These are phyloP conservation scores for Mitragyna speciosa DNA, from an alignment of 257 asterid species.

Conservation along the genomic window DNA sequence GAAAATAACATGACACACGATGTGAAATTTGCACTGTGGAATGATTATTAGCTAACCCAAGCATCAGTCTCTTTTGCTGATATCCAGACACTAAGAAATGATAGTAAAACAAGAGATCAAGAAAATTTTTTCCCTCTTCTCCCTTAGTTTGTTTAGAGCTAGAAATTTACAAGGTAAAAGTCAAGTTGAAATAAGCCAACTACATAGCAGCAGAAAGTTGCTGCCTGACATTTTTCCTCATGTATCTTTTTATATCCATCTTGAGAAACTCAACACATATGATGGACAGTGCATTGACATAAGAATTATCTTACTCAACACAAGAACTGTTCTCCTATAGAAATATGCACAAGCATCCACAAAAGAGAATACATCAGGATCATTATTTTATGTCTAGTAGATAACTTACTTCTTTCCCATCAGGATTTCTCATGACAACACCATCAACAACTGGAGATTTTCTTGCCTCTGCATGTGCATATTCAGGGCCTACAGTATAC, in stretches of 20 bases:
- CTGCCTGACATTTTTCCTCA: neutral
- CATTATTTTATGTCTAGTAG: neutral
- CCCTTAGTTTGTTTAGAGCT: neutral
- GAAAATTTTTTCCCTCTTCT: too few species aligned
- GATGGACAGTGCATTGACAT: neutral
- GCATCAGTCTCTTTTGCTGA: neutral
- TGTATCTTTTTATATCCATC: neutral
- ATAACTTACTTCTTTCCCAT: slow-evolving; percentile 90
- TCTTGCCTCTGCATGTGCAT: slow-evolving; percentile 99
- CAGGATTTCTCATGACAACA: slow-evolving; percentile 98
- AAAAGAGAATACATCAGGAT: neutral
- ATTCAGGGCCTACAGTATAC: slow-evolving; percentile 95
- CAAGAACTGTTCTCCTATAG: neutral
- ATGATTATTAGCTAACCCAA: neutral
- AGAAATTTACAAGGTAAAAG: neutral
- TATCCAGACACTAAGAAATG: neutral
- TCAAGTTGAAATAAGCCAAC: neutral
- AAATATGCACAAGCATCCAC: neutral
- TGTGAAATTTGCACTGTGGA: neutral
- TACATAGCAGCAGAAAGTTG: neutral
- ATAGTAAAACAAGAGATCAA: neutral
- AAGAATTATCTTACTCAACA: neutral
- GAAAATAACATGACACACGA: neutral
- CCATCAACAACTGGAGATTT: slow-evolving; percentile 99
- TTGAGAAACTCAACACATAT: neutral